Evolutionary conservation across 257 asterid genomes (phyloP).

Genomic region (Asclepias syriaca): DNA sequence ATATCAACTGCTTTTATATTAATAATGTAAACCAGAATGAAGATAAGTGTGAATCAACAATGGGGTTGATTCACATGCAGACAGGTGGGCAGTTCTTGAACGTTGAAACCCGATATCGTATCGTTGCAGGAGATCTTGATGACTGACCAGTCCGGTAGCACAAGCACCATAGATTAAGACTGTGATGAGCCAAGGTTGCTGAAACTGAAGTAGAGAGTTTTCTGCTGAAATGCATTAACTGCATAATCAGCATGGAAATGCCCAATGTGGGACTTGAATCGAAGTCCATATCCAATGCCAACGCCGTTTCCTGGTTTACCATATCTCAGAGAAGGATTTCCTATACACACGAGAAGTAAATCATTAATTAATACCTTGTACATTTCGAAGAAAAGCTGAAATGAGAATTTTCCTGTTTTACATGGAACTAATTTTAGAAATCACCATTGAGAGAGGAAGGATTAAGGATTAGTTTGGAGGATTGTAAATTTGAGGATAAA

Average conservation of each 20-base stretch:
- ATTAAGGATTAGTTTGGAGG: not conserved
- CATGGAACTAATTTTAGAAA: too few relatives aligned
- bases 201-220: conserved; percentile 71
- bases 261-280: conserved; percentile 74
- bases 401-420: not conserved
- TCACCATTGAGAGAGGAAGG: too few relatives aligned
- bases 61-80: not conserved
- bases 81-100: not conserved
- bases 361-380: not conserved
- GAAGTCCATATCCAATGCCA: conserved; percentile 80
- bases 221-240: conserved; percentile 68
- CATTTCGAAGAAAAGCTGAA: not conserved
- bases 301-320: conserved; percentile 89
- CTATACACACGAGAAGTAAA: conserved; percentile 26
- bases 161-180: not conserved
- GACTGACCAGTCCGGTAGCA: too few relatives aligned
- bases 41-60: too few relatives aligned
- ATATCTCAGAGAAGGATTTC: conserved; percentile 81
- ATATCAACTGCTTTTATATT: too few relatives aligned
- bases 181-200: conserved; percentile 49
- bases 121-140: not conserved
- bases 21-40: too few relatives aligned
- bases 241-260: conserved; percentile 81
- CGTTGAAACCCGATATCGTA: not conserved
- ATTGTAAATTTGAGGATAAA: not conserved